Base-by-base conservation (phyloP, 176 grass and related monocot genomes). In the Raddia guianensis region DNA sequence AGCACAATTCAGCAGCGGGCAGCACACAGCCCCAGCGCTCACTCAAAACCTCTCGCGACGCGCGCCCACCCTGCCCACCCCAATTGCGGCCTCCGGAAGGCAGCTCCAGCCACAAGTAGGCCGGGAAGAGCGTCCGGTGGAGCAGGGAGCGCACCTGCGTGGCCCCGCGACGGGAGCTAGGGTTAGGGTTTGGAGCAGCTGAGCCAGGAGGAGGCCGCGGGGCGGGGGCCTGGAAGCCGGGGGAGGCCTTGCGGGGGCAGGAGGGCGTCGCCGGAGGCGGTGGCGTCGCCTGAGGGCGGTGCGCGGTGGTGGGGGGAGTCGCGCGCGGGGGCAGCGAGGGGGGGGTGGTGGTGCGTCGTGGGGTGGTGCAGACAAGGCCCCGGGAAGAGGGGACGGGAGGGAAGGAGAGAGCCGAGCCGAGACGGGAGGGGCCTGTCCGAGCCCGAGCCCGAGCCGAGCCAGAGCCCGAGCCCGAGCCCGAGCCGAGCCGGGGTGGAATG, bases 151-250 rank as follows among this genome's bases (percentile, higher is more conserved):
- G 69, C 75, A 86, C 83, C 50, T 86, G 64, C 33, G 34, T 10
- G 61, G 59, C 87, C 66, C 83, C 63, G 59, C 66, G 51, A 14
- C 53, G 48, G 70, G 78, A 70, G 54, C 85, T 90, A 93, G 88
- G 88, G 88, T 94, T 91, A 89, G 89, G 89, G 86, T 95, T 92
- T 80, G 73, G 69, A 63, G 10, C 61, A 62, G 68, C 49, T 53
- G 42, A 62, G 59, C 43, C 59, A 18, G 13, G 11, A 51, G 47
- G 34, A 79, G 72, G 3, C 77, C 77, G 75, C 80, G 44, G 16
- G 64, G 40, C 67, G 65, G 16, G 61, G 61, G 9, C 64, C 20
- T 62, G 63, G 18, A 12, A 9, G 32, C 20, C 14, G 44, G 14
- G 0, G 8, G 49, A 72, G 65, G 27, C 42, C 72, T 9, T 43